Conservation (phyloP, 1,139 yeast species). For the Kodamaea derodonti region DNA sequence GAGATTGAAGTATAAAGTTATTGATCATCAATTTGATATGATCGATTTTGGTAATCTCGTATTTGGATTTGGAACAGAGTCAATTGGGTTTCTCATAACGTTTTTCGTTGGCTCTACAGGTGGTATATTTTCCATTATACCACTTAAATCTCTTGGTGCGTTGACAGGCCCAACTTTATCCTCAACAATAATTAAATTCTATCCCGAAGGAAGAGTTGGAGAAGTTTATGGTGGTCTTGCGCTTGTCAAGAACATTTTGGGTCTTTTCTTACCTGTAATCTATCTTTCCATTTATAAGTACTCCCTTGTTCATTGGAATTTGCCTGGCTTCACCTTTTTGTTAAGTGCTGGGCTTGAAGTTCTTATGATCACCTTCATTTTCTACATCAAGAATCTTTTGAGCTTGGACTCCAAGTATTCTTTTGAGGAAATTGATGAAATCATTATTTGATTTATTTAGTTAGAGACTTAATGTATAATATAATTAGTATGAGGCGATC, state of each 20-base stretch:
- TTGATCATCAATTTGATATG: constrained; percentile 46
- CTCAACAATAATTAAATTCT: constrained; percentile 49
- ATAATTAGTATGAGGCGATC: too few relatives aligned
- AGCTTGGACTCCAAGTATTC: background rate
- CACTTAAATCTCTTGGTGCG: constrained; percentile 48
- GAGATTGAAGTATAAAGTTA: constrained; percentile 26
- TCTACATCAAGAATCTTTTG: constrained; percentile 2
- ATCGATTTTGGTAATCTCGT: constrained; percentile 44
- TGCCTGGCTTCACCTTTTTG: constrained; percentile 9
- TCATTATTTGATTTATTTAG: too few relatives aligned
- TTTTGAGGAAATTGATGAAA: background rate
- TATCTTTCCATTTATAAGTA: constrained; percentile 36
- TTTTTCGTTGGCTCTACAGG: constrained; percentile 6
- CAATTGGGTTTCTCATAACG: constrained; percentile 34
- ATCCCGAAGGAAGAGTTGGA: constrained; percentile 42
- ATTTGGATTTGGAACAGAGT: constrained; percentile 32
- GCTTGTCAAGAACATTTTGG: constrained; percentile 34
- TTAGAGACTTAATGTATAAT: too few relatives aligned
- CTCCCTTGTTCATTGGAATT: constrained; percentile 5
- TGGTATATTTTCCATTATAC: constrained; percentile 5
- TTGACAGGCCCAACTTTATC: constrained; percentile 42
- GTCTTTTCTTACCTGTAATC: constrained; percentile 35
- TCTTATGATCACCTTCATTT: background rate
- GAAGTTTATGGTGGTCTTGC: constrained; percentile 54
- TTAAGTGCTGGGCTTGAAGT: constrained; percentile 2